phyloP scores from a whole-genome alignment of 2,329 filamentous ascomycete species.

The Talaromyces sp. region DNA sequence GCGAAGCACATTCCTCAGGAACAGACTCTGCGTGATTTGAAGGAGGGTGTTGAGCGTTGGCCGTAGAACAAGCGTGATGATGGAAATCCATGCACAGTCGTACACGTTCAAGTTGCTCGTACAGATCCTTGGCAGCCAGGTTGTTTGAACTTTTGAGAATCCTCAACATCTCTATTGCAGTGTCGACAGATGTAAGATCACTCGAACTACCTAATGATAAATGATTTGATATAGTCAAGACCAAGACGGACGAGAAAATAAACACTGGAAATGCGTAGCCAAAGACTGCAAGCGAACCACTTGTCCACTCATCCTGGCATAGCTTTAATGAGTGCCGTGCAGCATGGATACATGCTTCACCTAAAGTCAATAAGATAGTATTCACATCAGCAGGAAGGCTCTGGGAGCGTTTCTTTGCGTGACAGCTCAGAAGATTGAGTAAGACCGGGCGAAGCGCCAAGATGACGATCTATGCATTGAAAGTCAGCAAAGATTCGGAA shows the following conservation, averaged over 20 bases:
- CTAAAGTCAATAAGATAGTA: background rate
- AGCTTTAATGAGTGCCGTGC: background rate
- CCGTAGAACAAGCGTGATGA: background rate
- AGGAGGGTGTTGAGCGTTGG: background rate
- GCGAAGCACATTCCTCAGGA: background rate
- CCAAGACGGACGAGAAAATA: background rate
- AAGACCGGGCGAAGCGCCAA: background rate
- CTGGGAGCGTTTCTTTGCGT: background rate
- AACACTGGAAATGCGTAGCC: background rate
- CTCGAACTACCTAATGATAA: background rate
- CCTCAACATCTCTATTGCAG: slow-evolving; percentile 2
- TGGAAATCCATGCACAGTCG: background rate
- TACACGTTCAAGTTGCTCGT: background rate
- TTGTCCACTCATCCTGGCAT: background rate
- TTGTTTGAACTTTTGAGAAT: slow-evolving; percentile 3
- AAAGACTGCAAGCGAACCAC: background rate
- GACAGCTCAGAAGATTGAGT: background rate
- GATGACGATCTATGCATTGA: background rate
- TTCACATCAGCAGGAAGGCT: background rate
- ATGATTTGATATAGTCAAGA: background rate
- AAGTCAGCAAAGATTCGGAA: background rate
- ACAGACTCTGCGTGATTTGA: background rate
- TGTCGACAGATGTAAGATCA: background rate
- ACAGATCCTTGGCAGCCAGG: slow-evolving; percentile 2
- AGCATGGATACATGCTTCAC: background rate